phyloP scores from a whole-genome alignment of 345 rosid genomes.

The Moringa oleifera region DNA sequence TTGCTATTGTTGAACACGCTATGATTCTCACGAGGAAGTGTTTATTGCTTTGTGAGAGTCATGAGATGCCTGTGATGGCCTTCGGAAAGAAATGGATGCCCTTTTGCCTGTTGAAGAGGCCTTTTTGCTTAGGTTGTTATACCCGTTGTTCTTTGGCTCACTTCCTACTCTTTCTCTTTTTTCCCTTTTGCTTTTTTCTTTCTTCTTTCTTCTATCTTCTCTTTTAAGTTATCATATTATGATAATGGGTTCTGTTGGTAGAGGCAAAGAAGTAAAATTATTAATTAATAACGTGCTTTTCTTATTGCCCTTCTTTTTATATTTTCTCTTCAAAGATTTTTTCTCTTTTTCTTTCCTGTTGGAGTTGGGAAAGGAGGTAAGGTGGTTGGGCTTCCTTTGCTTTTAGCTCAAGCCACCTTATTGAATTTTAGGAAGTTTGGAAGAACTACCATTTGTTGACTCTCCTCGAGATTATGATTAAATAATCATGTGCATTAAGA shows the following conservation, averaged over 20 bases:
- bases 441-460: too few species aligned
- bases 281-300: too few species aligned
- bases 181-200: slow-evolving; percentile 12
- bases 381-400: neutral
- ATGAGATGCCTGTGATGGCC: neutral
- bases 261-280: neutral
- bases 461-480: too few species aligned
- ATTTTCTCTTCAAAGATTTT: neutral
- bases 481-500: too few species aligned
- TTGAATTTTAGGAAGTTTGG: too few species aligned
- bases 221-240: slow-evolving; percentile 22
- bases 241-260: slow-evolving; percentile 15
- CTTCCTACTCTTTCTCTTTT: slow-evolving; percentile 13
- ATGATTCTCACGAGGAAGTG: neutral
- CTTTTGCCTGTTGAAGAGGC: slow-evolving; percentile 14
- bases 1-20: neutral
- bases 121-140: slow-evolving; percentile 3
- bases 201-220: slow-evolving; percentile 25
- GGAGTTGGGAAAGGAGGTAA: neutral
- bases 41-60: neutral
- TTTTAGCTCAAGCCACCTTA: slow-evolving; percentile 2
- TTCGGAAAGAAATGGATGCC: slow-evolving; percentile 18
- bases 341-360: too few species aligned
- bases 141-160: slow-evolving; percentile 33
- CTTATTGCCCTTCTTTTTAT: neutral